Base-by-base conservation (phyloP, 352 stramenopile species). In the Pythium grandisporangium region DNA sequence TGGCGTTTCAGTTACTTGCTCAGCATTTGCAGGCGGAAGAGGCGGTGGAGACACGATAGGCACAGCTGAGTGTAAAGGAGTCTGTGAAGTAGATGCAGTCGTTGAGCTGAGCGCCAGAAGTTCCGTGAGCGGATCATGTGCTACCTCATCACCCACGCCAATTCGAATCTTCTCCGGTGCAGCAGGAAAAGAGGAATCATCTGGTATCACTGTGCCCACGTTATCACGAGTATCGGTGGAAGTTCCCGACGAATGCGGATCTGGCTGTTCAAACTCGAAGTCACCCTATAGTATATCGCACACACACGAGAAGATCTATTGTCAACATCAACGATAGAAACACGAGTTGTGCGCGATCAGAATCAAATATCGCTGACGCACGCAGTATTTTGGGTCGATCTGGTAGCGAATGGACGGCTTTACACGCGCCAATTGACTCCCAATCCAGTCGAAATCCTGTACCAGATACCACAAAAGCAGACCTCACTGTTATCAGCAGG, bases 351-450 rank as follows among this genome's bases (percentile, higher is more conserved):
- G n/a, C n/a, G n/a, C n/a, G n/a, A n/a, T n/a, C n/a, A n/a, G n/a
- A n/a, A n/a, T n/a, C n/a, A n/a, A n/a, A n/a, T n/a, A n/a, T n/a
- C n/a, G n/a, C n/a, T n/a, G n/a, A 68, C 73, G 61, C 45, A 88
- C 75, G 36, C 71, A 84, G 41, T 83, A 87, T 60, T 85, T 86
- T 2, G 61, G 52, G 30, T 91, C 74, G 45, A 91, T 77, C 23
- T 64, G 59, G 46, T 79, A 88, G 22, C 77, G 74, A 17, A 70
- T 50, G 13, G 59, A 53, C 7, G 66, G 77, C 23, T 62, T 14
- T 19, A 88, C 55, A 3, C 45, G 41, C 26, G 62, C 25, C 27
- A 91, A 42, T 35, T 88, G 74, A 25, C 63, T 55, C 1, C 62
- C 72, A 35, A 91, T 71, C 69, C 67, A 86, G 17, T 63, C 44